Evolutionary conservation across 169 alveolate genomes (phyloP), one percentile per base, ranked within the genome.

Genomic region (Eimeria falciformis): DNA sequence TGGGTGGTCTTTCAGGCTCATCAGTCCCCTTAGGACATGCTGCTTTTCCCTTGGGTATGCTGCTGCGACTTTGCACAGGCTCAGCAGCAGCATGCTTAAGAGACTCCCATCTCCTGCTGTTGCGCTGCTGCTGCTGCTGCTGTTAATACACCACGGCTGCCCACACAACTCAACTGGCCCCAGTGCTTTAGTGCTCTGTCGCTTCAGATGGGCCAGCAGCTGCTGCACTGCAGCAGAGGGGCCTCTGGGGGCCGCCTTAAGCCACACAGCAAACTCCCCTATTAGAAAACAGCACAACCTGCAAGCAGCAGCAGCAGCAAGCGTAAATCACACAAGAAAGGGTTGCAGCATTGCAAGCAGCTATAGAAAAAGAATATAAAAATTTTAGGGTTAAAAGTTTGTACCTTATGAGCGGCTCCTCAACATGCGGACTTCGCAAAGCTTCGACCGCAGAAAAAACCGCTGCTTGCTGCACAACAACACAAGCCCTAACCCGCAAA

Each of bases 31-130:
- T 53, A 53, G 65, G 65, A 53, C 40, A 1, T 33, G 40, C 40
- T 33, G 65, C n/a, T 53, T 53, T 21, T 21, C 65, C 17, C 65
- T 21, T 21, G 65, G 65, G 65, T 53, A 53, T 21, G 17, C 3
- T 53, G 65, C 65, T 53, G 65, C 65, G 40, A 53, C 65, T 53
- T 53, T 53, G 65, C 65, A 53, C 25, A 53, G 17, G 65, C 65
- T 17, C 25, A 53, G 65, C 65, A 53, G 65, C 65, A 53, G 65
- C 65, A 53, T 53, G 65, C 65, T 53, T 3, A 53, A 12, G 65
- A 53, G 25, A 12, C n/a, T 21, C n/a, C 65, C 65, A 53, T 12
- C 65, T 53, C 25, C 65, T 12, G 65, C 65, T 17, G 65, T 53
- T 21, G n/a, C 65, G 3, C 65, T 53, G 40, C 40, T 33, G 40